Conservation (phyloP, 202 grass and related monocot species). For the Carex sylvatica region DNA sequence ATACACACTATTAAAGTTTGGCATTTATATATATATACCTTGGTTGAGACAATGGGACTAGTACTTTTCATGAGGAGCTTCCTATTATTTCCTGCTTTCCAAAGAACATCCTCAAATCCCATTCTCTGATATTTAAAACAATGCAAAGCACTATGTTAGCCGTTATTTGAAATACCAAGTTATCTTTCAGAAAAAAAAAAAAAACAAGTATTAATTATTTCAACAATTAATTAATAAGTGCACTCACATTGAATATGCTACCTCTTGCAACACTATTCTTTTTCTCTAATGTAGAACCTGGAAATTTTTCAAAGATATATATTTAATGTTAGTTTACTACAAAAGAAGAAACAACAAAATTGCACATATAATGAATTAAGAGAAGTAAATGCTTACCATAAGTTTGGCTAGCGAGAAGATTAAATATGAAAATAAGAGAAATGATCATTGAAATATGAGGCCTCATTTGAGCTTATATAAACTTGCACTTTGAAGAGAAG, state of each 20-base stretch:
- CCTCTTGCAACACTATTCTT: conserved; percentile 14
- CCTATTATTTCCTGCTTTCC: conserved; percentile 11
- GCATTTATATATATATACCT: background rate
- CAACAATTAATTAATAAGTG: no score
- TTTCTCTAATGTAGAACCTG: conserved; percentile 44
- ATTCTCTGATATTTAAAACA: conserved; percentile 17
- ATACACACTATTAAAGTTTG: background rate
- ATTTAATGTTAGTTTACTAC: background rate
- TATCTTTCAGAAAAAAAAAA: background rate
- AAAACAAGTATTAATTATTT: no score
- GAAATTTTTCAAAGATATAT: background rate
- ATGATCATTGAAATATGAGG: conserved; percentile 34
- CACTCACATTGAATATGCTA: conserved; percentile 42
- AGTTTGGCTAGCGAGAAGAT: conserved; percentile 37
- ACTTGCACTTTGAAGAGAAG: background rate
- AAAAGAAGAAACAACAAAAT: background rate
- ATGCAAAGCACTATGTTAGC: background rate
- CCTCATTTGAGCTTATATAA: conserved; percentile 45
- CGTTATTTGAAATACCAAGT: background rate
- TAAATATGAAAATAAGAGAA: conserved; percentile 44
- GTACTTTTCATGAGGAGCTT: conserved; percentile 11
- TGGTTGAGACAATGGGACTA: conserved; percentile 1
- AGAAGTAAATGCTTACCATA: conserved; percentile 40
- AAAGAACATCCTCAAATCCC: background rate
- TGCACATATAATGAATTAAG: background rate